A percentile compares a stretch with the other conserved stretches of the same genome.
These are phyloP conservation scores for Fraxinus xanthoxyloides DNA, from an alignment of 305 asterid genomes.

Conservation along the genomic window DNA sequence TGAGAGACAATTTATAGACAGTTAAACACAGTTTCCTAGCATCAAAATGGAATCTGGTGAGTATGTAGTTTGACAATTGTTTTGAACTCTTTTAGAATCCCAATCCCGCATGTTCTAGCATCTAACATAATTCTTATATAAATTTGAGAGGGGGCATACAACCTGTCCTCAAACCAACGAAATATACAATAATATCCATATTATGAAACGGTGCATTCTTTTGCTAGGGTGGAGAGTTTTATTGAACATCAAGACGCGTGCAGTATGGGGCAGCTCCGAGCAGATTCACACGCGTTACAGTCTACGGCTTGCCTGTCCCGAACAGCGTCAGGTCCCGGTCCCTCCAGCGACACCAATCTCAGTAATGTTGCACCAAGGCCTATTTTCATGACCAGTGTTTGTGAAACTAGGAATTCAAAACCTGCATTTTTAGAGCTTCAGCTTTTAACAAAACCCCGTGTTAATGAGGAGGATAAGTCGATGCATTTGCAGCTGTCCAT, in stretches of 20 bases:
- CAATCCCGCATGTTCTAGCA: background rate
- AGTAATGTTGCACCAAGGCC: constrained; percentile 33
- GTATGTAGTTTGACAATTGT: background rate
- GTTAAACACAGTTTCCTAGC: background rate
- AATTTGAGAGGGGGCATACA: background rate
- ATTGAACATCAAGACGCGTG: constrained; percentile 91
- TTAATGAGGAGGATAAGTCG: constrained; percentile 33
- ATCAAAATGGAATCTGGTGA: background rate
- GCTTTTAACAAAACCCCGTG: constrained; percentile 32
- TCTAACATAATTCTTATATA: background rate
- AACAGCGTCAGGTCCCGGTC: constrained; percentile 60
- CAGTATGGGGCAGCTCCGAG: constrained; percentile 41
- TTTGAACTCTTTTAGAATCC: background rate
- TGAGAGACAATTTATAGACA: background rate
- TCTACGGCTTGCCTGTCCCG: constrained; percentile 35
- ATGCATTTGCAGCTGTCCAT: constrained; percentile 71
- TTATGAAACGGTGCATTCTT: background rate
- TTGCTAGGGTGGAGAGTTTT: constrained; percentile 51
- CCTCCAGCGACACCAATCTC: constrained; percentile 57
- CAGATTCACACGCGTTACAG: constrained; percentile 36
- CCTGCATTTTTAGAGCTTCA: constrained; percentile 46
- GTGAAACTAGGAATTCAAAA: background rate
- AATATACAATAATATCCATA: background rate
- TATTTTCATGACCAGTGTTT: background rate
- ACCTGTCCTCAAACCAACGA: background rate